A percentile compares a stretch with the other conserved stretches of the same genome.
phyloP scores from a whole-genome alignment of 495 filamentous ascomycete species.

The Cryomyces antarcticus region DNA sequence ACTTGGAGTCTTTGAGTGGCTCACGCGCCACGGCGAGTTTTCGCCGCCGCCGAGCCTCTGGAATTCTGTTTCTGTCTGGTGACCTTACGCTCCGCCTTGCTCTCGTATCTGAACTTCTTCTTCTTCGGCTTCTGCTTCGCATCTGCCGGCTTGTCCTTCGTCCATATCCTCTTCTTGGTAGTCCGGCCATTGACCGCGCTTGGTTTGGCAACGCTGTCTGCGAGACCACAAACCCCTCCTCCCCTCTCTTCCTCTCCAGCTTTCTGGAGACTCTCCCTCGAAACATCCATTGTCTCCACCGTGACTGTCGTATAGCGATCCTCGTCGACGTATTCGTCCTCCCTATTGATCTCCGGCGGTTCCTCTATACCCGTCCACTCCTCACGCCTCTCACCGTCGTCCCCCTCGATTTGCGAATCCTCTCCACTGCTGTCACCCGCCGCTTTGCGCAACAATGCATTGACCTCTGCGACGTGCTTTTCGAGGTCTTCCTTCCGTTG shows the following conservation, averaged over 20 bases:
- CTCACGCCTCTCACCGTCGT: slow-evolving; percentile 22
- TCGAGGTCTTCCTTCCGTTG: slow-evolving; percentile 60
- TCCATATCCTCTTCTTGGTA: slow-evolving; percentile 15
- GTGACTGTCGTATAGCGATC: slow-evolving; percentile 88
- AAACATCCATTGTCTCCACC: slow-evolving; percentile 71
- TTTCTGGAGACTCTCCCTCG: slow-evolving; percentile 45
- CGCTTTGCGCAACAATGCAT: slow-evolving; percentile 30
- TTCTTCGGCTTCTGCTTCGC: slow-evolving; percentile 40
- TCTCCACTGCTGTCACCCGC: slow-evolving; percentile 31
- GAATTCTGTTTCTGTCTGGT: slow-evolving; percentile 44
- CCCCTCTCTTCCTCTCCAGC: slow-evolving; percentile 19
- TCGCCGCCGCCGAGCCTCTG: slow-evolving; percentile 28
- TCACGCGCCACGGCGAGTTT: slow-evolving; percentile 7
- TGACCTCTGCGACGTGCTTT: slow-evolving; percentile 52
- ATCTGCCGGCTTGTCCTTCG: slow-evolving; percentile 31
- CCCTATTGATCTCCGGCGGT: slow-evolving; percentile 36
- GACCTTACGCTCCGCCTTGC: slow-evolving; percentile 54
- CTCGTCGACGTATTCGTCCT: slow-evolving; percentile 93
- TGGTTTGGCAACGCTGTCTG: slow-evolving; percentile 4
- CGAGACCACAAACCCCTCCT: slow-evolving; percentile 3
- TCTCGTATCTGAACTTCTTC: slow-evolving; percentile 86
- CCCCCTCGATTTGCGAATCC: slow-evolving; percentile 17
- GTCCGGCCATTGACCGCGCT: slow-evolving; percentile 13
- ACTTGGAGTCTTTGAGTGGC: too few relatives aligned
- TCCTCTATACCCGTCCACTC: slow-evolving; percentile 44